Base-by-base conservation (phyloP, 352 stramenopile species). In the Phytophthora capsici region DNA sequence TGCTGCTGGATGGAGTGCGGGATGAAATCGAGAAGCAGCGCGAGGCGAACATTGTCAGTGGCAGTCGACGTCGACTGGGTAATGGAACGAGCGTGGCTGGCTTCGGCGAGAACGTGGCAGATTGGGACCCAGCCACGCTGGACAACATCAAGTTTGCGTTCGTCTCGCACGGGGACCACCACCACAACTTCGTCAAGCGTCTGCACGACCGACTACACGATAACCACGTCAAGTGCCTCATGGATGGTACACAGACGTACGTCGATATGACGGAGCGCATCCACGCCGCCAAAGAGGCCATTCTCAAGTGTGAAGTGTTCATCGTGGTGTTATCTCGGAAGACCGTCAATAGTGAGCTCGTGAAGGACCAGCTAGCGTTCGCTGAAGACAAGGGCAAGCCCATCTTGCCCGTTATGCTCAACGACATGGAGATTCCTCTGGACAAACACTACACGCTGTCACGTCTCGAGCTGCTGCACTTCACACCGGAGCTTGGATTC, bases 371-470 rank as follows among this genome's bases (percentile, higher is more conserved):
- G 57, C 66, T 93, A 17, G 85, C 84, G 47, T 93, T 93, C 49
- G 86, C 86, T 8, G 86, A 92, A 66, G 84, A 93, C 68, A 92
- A 90, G 61, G 82, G 82, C 20, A 73, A 72, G 13, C 71, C 80
- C 0, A 92, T 95, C 54, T 49, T 95, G 49, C 84, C 84, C 1
- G 77, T 95, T 36, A 78, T 93, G 79, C 73, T 91, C 23, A 91
- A 91, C 57, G 79, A 90, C 47, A 74, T 89, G 69, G 84, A 91
- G 54, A 76, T 92, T 48, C 70, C 71, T 36, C 69, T 91, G 17
- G 83, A 90, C 70, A 90, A 90, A 58, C 81, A 89, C 47, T 94
- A 94, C 57, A 88, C 84, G 22, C 77, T 94, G 8, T 88, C 85
- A 6, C 82, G 87, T 37, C 62, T 80, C 23, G 80, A 90, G 43